Evolutionary conservation across 2,329 filamentous ascomycete genomes (phyloP).

Genomic region (Endoconidiophora polonica): DNA sequence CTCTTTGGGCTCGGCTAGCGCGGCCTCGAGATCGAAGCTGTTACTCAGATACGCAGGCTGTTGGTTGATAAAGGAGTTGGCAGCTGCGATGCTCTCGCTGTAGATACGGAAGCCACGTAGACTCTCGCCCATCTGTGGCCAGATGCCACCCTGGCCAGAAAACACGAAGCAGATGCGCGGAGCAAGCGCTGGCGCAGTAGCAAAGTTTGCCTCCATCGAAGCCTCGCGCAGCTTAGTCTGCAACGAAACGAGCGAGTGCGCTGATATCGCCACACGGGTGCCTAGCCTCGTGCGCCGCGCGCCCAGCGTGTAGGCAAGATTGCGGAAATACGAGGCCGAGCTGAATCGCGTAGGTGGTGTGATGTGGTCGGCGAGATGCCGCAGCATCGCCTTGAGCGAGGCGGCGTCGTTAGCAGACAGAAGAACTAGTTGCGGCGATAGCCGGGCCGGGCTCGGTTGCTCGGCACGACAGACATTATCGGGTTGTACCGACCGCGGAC

Average conservation of each 20-base stretch:
- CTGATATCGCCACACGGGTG: background rate
- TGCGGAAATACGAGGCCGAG: slow-evolving; percentile 17
- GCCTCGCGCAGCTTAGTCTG: slow-evolving; percentile 13
- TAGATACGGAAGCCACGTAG: slow-evolving; percentile 27
- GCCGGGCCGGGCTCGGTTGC: no score
- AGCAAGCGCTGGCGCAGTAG: slow-evolving; percentile 13
- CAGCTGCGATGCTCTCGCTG: slow-evolving; percentile 22
- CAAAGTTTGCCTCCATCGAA: slow-evolving; percentile 21
- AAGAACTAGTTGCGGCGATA: background rate
- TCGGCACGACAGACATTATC: no score
- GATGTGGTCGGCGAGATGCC: background rate
- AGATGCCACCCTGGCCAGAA: slow-evolving; percentile 28
- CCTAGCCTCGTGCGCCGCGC: slow-evolving; percentile 28
- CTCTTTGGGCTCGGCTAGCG: background rate
- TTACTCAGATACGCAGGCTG: background rate
- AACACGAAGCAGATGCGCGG: slow-evolving; percentile 26
- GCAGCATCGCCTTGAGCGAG: background rate
- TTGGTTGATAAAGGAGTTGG: slow-evolving; percentile 18
- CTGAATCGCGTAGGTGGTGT: background rate
- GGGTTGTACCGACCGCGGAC: no score
- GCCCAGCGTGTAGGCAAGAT: slow-evolving; percentile 31
- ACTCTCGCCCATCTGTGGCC: slow-evolving; percentile 26
- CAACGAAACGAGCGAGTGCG: slow-evolving; percentile 20
- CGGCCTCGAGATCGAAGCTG: background rate
- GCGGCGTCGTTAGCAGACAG: slow-evolving; percentile 7